phyloP scores from a whole-genome alignment of 805 yeast species.

The Candida palmyrensis region DNA sequence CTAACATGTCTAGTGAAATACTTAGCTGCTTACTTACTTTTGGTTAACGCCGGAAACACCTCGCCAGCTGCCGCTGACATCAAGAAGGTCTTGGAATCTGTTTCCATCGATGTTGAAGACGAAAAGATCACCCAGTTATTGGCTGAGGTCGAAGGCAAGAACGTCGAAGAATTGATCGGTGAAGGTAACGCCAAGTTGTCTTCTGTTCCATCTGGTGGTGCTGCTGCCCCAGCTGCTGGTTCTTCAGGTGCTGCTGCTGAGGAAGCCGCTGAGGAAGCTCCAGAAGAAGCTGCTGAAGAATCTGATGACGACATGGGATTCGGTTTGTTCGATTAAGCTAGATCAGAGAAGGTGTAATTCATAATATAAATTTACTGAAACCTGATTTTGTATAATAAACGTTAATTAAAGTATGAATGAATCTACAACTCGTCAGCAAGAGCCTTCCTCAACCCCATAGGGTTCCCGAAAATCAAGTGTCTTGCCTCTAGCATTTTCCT shows the following conservation, averaged over 20 bases:
- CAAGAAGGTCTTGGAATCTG: conserved; percentile 36
- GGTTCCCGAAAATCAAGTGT: conserved; percentile 75
- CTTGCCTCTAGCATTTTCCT: conserved; percentile 37
- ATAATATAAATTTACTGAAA: neutral
- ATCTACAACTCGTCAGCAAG: conserved; percentile 34
- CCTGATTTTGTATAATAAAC: neutral
- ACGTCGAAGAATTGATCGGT: conserved; percentile 31
- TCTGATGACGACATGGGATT: conserved; percentile 84
- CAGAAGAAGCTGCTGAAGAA: conserved; percentile 35
- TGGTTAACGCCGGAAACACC: conserved; percentile 43
- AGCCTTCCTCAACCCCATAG: conserved; percentile 61
- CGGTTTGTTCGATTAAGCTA: conserved; percentile 92
- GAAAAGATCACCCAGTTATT: conserved; percentile 29
- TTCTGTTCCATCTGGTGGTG: conserved; percentile 29
- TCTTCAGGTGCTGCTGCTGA: conserved; percentile 20
- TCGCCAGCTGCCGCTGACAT: conserved; percentile 40
- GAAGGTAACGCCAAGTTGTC: conserved; percentile 33
- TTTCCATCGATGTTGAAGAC: conserved; percentile 31
- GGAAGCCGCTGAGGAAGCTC: conserved; percentile 22
- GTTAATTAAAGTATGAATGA: neutral
- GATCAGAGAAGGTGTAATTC: conserved; percentile 1
- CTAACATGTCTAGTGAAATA: conserved; percentile 36
- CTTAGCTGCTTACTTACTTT: conserved; percentile 45
- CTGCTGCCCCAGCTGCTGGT: conserved; percentile 23
- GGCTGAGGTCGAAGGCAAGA: conserved; percentile 32